A percentile compares a stretch with the other conserved stretches of the same genome.
phyloP scores from a whole-genome alignment of 306 rosid species.

The Corylus americana region DNA sequence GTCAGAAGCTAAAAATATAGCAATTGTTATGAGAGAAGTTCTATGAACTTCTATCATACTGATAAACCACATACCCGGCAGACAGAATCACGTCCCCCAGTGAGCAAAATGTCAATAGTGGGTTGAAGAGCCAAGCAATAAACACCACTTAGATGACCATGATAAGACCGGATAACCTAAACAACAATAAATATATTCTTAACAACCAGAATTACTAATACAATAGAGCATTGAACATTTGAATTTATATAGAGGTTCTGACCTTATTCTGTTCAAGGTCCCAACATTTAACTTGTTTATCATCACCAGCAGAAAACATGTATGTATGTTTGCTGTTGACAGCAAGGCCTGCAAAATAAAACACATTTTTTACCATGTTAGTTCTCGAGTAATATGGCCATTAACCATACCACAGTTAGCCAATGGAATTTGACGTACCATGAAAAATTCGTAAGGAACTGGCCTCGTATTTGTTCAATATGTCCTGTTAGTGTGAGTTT shows the following conservation, averaged over 20 bases:
- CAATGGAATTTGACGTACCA: conserved; percentile 10
- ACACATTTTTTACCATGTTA: conserved; percentile 10
- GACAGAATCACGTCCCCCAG: conserved; percentile 99
- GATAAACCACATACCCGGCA: conserved; percentile 76
- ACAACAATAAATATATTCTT: conserved; percentile 17
- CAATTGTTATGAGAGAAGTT: conserved; percentile 13
- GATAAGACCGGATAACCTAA: conserved; percentile 92
- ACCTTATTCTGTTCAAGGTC: conserved; percentile 99
- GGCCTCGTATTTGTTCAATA: conserved; percentile 94
- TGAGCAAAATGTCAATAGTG: conserved; percentile 81
- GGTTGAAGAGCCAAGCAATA: conserved; percentile 98
- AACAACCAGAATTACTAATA: conserved; percentile 4
- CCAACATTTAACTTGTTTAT: conserved; percentile 99
- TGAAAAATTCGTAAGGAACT: conserved; percentile 22
- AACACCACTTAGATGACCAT: conserved; percentile 99
- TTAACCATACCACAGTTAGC: conserved; percentile 13
- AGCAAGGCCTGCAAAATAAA: conserved; percentile 75
- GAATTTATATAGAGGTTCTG: conserved; percentile 10
- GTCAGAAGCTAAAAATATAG: conserved; percentile 7
- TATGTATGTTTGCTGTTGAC: conserved; percentile 84
- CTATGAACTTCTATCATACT: conserved; percentile 5
- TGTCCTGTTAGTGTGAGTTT: conserved; percentile 96
- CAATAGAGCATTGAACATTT: conserved; percentile 17
- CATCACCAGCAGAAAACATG: conserved; percentile 99
- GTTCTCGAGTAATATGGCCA: neutral